These are phyloP conservation scores for Penicillium sumatraense DNA, from an alignment of 2,329 filamentous ascomycete genomes.

Conservation along the genomic window DNA sequence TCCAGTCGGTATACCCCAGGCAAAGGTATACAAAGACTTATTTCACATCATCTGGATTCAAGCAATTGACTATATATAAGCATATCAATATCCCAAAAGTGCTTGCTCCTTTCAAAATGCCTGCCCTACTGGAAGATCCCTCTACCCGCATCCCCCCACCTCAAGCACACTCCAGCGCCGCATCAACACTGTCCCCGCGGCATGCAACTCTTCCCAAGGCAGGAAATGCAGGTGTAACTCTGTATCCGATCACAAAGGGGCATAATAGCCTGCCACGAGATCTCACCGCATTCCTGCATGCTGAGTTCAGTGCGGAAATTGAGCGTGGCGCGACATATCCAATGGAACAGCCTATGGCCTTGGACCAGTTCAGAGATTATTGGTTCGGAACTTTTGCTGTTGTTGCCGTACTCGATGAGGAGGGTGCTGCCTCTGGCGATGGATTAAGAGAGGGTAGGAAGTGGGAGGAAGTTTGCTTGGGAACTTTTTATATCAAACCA, in stretches of 20 bases:
- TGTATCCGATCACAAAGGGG: conserved; percentile 35
- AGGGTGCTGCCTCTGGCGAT: conserved; percentile 7
- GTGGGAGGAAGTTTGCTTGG: conserved; percentile 42
- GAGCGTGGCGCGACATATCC: conserved; percentile 43
- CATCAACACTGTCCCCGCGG: conserved; percentile 28
- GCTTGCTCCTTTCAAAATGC: conserved; percentile 30
- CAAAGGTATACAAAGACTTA: not conserved
- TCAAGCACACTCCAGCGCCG: conserved; percentile 18
- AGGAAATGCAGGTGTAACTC: conserved; percentile 23
- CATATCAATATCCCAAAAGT: not conserved
- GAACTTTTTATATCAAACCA: conserved; percentile 48
- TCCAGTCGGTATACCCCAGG: conserved; percentile 1
- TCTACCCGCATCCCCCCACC: conserved; percentile 33
- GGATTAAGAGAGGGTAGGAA: conserved; percentile 32
- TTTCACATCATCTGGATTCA: not conserved
- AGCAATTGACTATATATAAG: not conserved
- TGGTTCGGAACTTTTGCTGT: conserved; percentile 47
- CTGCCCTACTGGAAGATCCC: conserved; percentile 43
- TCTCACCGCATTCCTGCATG: conserved; percentile 34
- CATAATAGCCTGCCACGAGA: conserved; percentile 25
- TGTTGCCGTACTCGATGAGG: conserved; percentile 33
- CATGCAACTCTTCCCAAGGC: conserved; percentile 31
- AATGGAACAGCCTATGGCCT: conserved; percentile 39
- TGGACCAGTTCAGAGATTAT: conserved; percentile 38
- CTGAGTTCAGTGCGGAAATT: conserved; percentile 42